Conservation (phyloP, 257 asterid species). For the Capsicum pubescens region DNA sequence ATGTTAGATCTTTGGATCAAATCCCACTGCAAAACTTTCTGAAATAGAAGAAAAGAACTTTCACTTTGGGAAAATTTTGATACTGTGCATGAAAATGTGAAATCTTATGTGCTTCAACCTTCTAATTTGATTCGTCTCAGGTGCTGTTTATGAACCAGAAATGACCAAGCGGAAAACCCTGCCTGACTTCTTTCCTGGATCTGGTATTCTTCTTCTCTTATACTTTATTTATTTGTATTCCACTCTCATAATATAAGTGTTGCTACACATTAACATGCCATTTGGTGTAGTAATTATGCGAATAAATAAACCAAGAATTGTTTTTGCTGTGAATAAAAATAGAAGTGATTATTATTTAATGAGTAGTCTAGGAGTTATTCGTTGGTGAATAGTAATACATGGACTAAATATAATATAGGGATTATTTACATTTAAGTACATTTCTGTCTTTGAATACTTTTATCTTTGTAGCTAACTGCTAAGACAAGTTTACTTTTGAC, state of each 20-base stretch:
- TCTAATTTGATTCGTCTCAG: not conserved
- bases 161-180: slow-evolving; percentile 27
- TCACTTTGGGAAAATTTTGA: not conserved
- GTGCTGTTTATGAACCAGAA: not conserved
- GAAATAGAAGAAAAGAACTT: slow-evolving; percentile 2
- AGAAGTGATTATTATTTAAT: not conserved
- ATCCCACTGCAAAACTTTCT: not conserved
- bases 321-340: slow-evolving; percentile 13
- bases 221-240: slow-evolving; percentile 4
- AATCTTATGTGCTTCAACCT: not conserved
- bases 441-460: not conserved
- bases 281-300: slow-evolving; percentile 21
- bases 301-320: not conserved
- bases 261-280: slow-evolving; percentile 8
- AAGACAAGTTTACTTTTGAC: not conserved
- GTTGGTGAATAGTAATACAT: not conserved
- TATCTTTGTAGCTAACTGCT: not conserved
- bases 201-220: slow-evolving; percentile 17
- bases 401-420: not conserved
- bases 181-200: slow-evolving; percentile 20
- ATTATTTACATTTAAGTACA: not conserved
- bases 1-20: not conserved
- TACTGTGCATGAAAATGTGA: not conserved
- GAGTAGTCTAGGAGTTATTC: not conserved
- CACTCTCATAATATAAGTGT: not conserved